A percentile compares a stretch with the other conserved stretches of the same genome.
These are phyloP conservation scores for Epithemia pelagica DNA, from an alignment of 108 stramenopile species.

Conservation along the genomic window DNA sequence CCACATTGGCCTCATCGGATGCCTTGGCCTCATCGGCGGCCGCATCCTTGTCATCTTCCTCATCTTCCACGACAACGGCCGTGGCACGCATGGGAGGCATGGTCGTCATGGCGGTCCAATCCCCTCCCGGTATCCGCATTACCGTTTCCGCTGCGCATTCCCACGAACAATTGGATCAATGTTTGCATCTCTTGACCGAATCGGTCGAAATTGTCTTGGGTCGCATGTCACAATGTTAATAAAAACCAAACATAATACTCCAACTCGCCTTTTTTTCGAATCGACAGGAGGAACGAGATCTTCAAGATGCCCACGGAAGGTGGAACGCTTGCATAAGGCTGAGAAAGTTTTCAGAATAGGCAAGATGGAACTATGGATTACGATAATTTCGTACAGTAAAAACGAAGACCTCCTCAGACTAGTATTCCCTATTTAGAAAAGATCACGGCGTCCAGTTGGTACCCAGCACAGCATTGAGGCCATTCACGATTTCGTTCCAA, in stretches of 20 bases:
- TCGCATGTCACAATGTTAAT: neutral
- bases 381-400: too few species aligned
- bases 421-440: too few species aligned
- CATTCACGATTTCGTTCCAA: slow-evolving; percentile 2
- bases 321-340: too few species aligned
- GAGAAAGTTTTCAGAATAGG: too few species aligned
- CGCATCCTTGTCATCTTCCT: too few species aligned
- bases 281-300: too few species aligned
- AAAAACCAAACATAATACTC: too few species aligned
- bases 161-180: slow-evolving; percentile 52
- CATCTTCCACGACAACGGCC: slow-evolving; percentile 9
- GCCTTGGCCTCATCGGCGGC: neutral
- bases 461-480: neutral
- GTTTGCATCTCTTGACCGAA: slow-evolving; percentile 23
- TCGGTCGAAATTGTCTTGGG: slow-evolving; percentile 15
- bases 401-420: too few species aligned
- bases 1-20: too few species aligned
- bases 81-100: slow-evolving; percentile 31
- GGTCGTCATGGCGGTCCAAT: slow-evolving; percentile 36
- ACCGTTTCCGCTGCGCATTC: slow-evolving; percentile 62
- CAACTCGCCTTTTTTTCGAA: too few species aligned
- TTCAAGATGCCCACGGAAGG: too few species aligned
- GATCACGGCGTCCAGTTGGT: slow-evolving; percentile 5
- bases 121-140: slow-evolving; percentile 72
- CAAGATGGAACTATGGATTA: too few species aligned